phyloP scores from a whole-genome alignment of 192 early-diverging fungal genomes.

The Coemansia umbellata region DNA sequence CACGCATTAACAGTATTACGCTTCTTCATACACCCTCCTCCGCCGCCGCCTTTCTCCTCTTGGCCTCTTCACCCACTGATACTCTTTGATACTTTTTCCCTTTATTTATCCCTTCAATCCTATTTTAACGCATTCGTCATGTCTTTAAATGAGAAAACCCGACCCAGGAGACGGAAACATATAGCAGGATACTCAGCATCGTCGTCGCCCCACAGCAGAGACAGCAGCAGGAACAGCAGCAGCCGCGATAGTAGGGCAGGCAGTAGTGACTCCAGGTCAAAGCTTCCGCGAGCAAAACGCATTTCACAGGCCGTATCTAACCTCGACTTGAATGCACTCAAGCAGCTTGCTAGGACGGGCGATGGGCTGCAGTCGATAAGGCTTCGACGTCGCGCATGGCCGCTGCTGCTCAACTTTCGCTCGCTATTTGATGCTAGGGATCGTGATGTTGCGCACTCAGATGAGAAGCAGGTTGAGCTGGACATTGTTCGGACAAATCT shows the following conservation, averaged over 20 bases:
- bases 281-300: constrained; percentile 15
- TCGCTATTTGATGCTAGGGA: constrained; percentile 15
- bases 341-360: constrained; percentile 33
- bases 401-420: constrained; percentile 43
- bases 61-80: no score
- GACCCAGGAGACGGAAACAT: background rate
- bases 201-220: background rate
- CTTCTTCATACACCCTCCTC: no score
- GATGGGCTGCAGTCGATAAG: constrained; percentile 29
- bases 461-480: constrained; percentile 42
- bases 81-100: background rate
- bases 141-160: background rate
- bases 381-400: constrained; percentile 43
- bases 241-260: background rate
- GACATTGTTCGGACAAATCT: constrained; percentile 30
- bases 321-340: constrained; percentile 37
- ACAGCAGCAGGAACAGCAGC: constrained; percentile 1
- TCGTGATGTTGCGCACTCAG: constrained; percentile 15
- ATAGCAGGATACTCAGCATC: background rate
- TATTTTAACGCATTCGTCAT: background rate
- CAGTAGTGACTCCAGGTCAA: background rate
- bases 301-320: constrained; percentile 34
- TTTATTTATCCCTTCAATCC: background rate
- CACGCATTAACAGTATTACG: no score
- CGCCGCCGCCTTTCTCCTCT: no score